phyloP scores from a whole-genome alignment of 495 filamentous ascomycete genomes.

The Trichoderma asperelloides region DNA sequence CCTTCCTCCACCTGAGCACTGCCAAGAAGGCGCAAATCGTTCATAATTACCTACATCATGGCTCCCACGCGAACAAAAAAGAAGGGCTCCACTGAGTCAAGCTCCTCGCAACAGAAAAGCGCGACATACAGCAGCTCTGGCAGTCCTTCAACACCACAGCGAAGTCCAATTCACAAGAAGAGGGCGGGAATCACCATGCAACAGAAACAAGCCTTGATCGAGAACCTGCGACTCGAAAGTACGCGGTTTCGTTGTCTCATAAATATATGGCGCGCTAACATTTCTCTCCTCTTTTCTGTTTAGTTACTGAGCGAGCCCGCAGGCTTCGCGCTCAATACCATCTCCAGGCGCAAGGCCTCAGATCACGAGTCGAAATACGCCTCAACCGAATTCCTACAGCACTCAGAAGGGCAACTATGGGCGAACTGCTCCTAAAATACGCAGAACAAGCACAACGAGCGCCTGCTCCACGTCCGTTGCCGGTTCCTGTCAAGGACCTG shows the following conservation, averaged over 20 bases:
- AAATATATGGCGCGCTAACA: conserved; percentile 1
- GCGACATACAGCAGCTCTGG: background rate
- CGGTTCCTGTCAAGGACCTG: conserved; percentile 28
- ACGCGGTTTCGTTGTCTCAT: conserved; percentile 23
- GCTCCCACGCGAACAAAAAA: conserved; percentile 45
- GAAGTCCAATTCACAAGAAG: conserved; percentile 54
- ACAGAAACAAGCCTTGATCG: conserved; percentile 83
- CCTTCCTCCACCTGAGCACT: background rate
- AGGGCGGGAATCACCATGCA: conserved; percentile 56
- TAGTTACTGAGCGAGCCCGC: conserved; percentile 86
- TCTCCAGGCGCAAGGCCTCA: conserved; percentile 73
- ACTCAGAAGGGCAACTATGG: conserved; percentile 74
- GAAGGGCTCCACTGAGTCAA: conserved; percentile 49
- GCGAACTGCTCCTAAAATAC: conserved; percentile 57
- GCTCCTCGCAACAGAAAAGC: conserved; percentile 23
- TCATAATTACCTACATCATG: conserved; percentile 33
- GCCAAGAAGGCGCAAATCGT: background rate
- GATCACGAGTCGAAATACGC: conserved; percentile 83
- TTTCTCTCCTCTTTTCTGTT: background rate
- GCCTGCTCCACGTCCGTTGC: conserved; percentile 15
- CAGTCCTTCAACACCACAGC: conserved; percentile 25
- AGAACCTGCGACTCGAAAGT: conserved; percentile 92
- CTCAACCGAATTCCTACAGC: conserved; percentile 84
- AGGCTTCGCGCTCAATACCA: conserved; percentile 88
- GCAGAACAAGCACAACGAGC: conserved; percentile 18